Evolutionary conservation across 73 alveolate species (phyloP).

Genomic region (Tetrahymena thermophila): DNA sequence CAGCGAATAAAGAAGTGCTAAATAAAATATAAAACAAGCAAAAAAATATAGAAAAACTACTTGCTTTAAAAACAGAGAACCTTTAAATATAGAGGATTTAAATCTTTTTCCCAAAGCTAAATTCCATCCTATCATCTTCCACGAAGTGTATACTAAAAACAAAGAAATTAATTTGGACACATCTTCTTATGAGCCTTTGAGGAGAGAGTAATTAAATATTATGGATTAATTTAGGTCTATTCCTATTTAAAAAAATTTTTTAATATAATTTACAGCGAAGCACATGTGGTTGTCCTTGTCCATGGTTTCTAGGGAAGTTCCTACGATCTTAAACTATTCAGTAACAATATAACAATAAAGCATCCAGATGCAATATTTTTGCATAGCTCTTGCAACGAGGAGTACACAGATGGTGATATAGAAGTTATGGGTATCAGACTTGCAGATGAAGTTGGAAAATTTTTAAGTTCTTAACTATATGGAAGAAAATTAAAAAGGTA

Average conservation of each 20-base stretch:
- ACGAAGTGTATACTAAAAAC: conserved; percentile 54
- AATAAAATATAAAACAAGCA: conserved; percentile 35
- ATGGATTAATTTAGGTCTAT: background rate
- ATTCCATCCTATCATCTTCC: conserved; percentile 65
- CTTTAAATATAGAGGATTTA: conserved; percentile 46
- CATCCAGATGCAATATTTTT: conserved; percentile 87
- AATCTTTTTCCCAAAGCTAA: conserved; percentile 51
- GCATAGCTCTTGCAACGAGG: conserved; percentile 85
- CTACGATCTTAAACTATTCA: conserved; percentile 86
- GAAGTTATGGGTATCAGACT: conserved; percentile 88
- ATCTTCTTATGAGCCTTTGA: conserved; percentile 8
- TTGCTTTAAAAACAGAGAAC: conserved; percentile 34
- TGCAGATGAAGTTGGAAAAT: conserved; percentile 78
- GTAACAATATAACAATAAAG: conserved; percentile 76
- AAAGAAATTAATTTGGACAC: background rate
- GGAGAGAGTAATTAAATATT: background rate
- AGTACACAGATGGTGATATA: conserved; percentile 85
- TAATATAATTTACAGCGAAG: conserved; percentile 36
- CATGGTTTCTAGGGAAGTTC: conserved; percentile 98
- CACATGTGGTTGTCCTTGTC: conserved; percentile 88
- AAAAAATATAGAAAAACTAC: conserved; percentile 33
- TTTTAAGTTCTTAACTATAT: background rate
- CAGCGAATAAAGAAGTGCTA: conserved; percentile 48
- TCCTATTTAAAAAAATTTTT: background rate
- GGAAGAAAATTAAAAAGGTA: conserved; percentile 79